Evolutionary conservation across 108 stramenopile species (phyloP), one percentile per base, ranked within the genome.

Genomic region (Fragilariopsis cylindrus): DNA sequence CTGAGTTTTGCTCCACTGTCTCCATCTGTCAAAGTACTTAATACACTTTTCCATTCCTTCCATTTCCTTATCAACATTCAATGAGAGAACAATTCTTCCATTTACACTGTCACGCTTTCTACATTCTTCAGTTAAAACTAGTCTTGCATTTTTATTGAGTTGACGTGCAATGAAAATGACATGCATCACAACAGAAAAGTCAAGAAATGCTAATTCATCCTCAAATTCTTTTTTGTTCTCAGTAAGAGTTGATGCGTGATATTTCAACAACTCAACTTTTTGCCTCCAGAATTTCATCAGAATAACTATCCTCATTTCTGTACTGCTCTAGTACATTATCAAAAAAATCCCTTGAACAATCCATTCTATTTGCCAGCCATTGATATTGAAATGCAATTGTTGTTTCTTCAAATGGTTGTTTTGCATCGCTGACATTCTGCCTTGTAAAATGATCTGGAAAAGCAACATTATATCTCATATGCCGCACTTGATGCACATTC

Each of bases 281-380:
- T 64, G 40, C 42, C n/a, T 64, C 63, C n/a, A 64, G 63, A 64
- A 64, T 64, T 40, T 44, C 43, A 44, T 41, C 63, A 44, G 15
- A 41, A 41, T 41, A 64, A 40, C 63, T 39, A 57, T 12, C 56
- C 56, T 57, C 21, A 15, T 15, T 21, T 0, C 5, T 15, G 21
- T 57, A 57, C 11, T 57, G 5, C 13, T 57, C 21, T 21, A 57
- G 16, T 21, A 57, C 56, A 12, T 57, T 7, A 15, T 57, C 56
- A 57, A 57, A 57, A 15, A 57, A 57, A 12, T 57, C 0, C 56
- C n/a, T n/a, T n/a, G n/a, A n/a, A n/a, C n/a, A n/a, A n/a, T n/a
- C n/a, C n/a, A 57, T 57, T 15, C 21, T 57, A 15, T 15, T 2
- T 12, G 56, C 56, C 56, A 57, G 13, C 56, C 7, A 57, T 15